Evolutionary conservation across 2,329 filamentous ascomycete species (phyloP), one percentile per base, ranked within the genome.

Genomic region (Fusarium dlaminii): DNA sequence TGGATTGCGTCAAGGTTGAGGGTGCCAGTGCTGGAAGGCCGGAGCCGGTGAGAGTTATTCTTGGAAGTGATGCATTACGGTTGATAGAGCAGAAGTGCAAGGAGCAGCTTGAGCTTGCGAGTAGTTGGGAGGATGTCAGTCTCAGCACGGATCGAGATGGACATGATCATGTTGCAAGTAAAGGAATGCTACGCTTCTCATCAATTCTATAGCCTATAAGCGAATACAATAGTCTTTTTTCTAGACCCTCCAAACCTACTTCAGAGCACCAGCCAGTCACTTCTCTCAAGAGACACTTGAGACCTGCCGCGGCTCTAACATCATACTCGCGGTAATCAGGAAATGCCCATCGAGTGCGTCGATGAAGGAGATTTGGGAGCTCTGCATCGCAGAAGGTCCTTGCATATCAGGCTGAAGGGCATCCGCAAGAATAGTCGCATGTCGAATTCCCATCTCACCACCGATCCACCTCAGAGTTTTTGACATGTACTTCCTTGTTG

Each of bases 291-390:
- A 14, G 8, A 24, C 20, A 13, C 22, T 2, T 18, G 15, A 2
- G 2, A 34, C 24, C 34, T 51, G 20, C 2, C 8, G 18, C 8
- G 64, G 64, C 27, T 67, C 45, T 18, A 66, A 27, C 63, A 67
- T 52, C 65, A 68, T 68, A 8, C 65, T 68, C 3, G 65, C 65
- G 1, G 63, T 68, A 3, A 68, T 68, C 6, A 68, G 24, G 5
- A 67, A 68, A 39, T 67, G 65, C 8, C 65, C 65, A n/a, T 68
- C 65, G 8, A 68, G 63, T 11, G 54, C 63, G 39, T 68, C 65
- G 17, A 68, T 29, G 9, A 68, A 68, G 1, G 52, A n/a, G 5
- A 67, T 32, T 9, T 12, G 24, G 8, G 63, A 68, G 20, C 17
- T 61, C 32, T 68, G 65, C 32, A 67, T 34, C 15, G 27, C 39